These are phyloP conservation scores for Ascosphaera apis DNA, from an alignment of 2,329 filamentous ascomycete species.

Conservation along the genomic window DNA sequence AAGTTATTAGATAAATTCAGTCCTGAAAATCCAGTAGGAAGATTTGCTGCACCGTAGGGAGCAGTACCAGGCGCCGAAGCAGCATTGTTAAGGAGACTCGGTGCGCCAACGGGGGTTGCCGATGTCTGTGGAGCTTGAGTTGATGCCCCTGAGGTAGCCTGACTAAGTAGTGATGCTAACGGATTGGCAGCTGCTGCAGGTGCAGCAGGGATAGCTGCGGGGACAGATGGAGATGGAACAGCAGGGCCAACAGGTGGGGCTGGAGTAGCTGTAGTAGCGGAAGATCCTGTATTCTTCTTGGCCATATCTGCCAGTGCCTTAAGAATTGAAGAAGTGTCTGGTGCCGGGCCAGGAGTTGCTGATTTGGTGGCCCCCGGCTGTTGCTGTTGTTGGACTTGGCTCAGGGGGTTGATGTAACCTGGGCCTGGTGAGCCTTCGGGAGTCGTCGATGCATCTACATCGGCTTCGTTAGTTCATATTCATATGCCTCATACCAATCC, in stretches of 20 bases:
- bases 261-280: slow-evolving; percentile 14
- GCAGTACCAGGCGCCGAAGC: background rate
- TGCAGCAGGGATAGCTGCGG: slow-evolving; percentile 13
- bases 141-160: slow-evolving; percentile 11
- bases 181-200: slow-evolving; percentile 13
- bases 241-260: slow-evolving; percentile 16
- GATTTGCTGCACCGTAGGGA: background rate
- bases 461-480: slow-evolving; percentile 5
- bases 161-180: slow-evolving; percentile 20
- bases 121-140: slow-evolving; percentile 21
- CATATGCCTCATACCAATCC: background rate
- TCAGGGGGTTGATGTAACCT: slow-evolving; percentile 17
- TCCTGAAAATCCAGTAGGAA: background rate
- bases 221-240: slow-evolving; percentile 16
- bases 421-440: slow-evolving; percentile 32
- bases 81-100: slow-evolving; percentile 8
- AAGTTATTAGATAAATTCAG: background rate
- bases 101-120: slow-evolving; percentile 3
- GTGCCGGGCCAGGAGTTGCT: slow-evolving; percentile 12
- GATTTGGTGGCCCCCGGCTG: slow-evolving; percentile 9
- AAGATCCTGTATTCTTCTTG: slow-evolving; percentile 41
- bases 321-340: slow-evolving; percentile 43
- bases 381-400: slow-evolving; percentile 12
- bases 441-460: slow-evolving; percentile 37
- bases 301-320: slow-evolving; percentile 62